Percentiles rank a stretch among this genome's conserved stretches.
Conservation (phyloP, 2,329 filamentous ascomycete species). For the Scortechinia acanthostroma region DNA sequence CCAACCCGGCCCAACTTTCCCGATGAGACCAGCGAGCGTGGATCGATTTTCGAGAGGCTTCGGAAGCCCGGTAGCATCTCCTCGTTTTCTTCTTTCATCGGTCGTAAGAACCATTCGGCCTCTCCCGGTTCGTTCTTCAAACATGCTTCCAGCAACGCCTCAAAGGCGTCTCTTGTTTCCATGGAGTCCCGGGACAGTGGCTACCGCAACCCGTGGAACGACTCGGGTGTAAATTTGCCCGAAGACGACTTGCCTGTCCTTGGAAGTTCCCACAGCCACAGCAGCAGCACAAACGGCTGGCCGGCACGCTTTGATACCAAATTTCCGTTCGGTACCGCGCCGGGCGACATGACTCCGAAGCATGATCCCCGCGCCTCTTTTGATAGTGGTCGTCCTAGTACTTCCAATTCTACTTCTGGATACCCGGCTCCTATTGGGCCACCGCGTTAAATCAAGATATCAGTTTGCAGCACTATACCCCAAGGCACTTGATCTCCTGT, state of each 20-base stretch:
- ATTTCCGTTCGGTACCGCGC: slow-evolving; percentile 43
- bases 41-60: slow-evolving; percentile 82
- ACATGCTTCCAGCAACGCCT: slow-evolving; percentile 84
- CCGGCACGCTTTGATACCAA: slow-evolving; percentile 53
- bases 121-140: slow-evolving; percentile 79
- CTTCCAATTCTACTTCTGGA: slow-evolving; percentile 95
- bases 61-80: slow-evolving; percentile 92
- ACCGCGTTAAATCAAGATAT: slow-evolving; percentile 59
- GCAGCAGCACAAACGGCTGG: slow-evolving; percentile 49
- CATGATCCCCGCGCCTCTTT: slow-evolving; percentile 78
- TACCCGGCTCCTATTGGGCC: slow-evolving; percentile 87
- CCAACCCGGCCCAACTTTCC: slow-evolving; percentile 80
- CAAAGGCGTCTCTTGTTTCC: slow-evolving; percentile 90
- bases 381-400: slow-evolving; percentile 85
- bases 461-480: background rate
- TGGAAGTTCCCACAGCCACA: slow-evolving; percentile 20
- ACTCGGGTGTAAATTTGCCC: slow-evolving; percentile 87
- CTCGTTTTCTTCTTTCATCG: slow-evolving; percentile 90
- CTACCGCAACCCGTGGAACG: slow-evolving; percentile 96
- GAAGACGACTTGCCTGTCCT: slow-evolving; percentile 59
- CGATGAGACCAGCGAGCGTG: slow-evolving; percentile 73
- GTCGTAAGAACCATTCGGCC: slow-evolving; percentile 87
- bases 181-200: slow-evolving; percentile 89
- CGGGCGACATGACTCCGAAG: slow-evolving; percentile 77
- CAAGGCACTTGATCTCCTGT: slow-evolving; percentile 29